Evolutionary conservation across 495 filamentous ascomycete genomes (phyloP).

Genomic region (Hapsidospora chrysogenum): DNA sequence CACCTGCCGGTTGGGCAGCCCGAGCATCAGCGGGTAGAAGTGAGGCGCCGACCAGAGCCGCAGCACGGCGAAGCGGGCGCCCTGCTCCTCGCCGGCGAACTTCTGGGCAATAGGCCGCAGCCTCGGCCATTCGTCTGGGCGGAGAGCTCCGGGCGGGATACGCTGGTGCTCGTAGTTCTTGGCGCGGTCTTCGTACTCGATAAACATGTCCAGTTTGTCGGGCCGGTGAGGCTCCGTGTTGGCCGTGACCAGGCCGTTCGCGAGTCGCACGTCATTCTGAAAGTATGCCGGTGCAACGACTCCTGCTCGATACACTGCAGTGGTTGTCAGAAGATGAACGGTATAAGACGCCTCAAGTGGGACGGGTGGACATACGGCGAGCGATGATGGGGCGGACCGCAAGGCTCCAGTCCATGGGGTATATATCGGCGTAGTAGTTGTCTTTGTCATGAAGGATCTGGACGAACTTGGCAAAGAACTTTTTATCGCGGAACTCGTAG

Average conservation of each 20-base stretch:
- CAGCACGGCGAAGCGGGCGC: slow-evolving; percentile 23
- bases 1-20: slow-evolving; percentile 11
- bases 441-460: slow-evolving; percentile 6
- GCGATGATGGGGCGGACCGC: slow-evolving; percentile 23
- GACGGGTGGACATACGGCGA: neutral
- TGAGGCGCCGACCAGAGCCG: slow-evolving; percentile 32
- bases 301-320: slow-evolving; percentile 25
- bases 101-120: slow-evolving; percentile 12
- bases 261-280: slow-evolving; percentile 9
- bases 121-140: slow-evolving; percentile 13
- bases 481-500: slow-evolving; percentile 14
- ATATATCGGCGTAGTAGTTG: slow-evolving; percentile 8
- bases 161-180: slow-evolving; percentile 4
- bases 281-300: slow-evolving; percentile 14
- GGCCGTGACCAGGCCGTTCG: slow-evolving; percentile 20
- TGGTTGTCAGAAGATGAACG: neutral
- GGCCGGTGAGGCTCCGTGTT: slow-evolving; percentile 18
- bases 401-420: slow-evolving; percentile 19
- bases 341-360: no score
- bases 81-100: slow-evolving; percentile 12
- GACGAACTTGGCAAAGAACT: slow-evolving; percentile 22
- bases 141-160: slow-evolving; percentile 8
- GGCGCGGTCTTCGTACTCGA: slow-evolving; percentile 14
- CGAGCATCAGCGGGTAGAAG: slow-evolving; percentile 34
- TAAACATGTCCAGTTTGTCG: slow-evolving; percentile 21